These are phyloP conservation scores for Tylopilus cervinicoccineus DNA, from an alignment of 768 basidiomycete genomes.

Conservation along the genomic window DNA sequence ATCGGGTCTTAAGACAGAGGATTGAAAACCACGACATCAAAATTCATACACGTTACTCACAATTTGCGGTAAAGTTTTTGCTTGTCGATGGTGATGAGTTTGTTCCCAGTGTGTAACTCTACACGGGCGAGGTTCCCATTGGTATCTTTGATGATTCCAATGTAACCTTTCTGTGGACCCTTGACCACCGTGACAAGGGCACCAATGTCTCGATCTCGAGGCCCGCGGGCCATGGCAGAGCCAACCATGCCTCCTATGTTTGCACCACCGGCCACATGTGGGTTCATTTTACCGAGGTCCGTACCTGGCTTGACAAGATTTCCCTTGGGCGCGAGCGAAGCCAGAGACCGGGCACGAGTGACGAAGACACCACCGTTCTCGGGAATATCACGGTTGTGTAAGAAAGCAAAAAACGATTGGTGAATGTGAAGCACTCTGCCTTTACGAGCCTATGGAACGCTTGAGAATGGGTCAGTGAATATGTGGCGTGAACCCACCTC, in stretches of 20 bases:
- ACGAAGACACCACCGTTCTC: slow-evolving; percentile 97
- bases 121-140: slow-evolving; percentile 85
- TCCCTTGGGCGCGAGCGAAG: slow-evolving; percentile 84
- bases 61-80: slow-evolving; percentile 67
- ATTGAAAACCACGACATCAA: slow-evolving; percentile 6
- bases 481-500: slow-evolving; percentile 50
- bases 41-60: slow-evolving; percentile 42
- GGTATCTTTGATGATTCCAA: slow-evolving; percentile 92
- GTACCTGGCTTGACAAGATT: slow-evolving; percentile 59
- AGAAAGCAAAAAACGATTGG: slow-evolving; percentile 90
- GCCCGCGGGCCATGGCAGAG: slow-evolving; percentile 77
- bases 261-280: slow-evolving; percentile 54
- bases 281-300: slow-evolving; percentile 92
- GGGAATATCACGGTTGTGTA: slow-evolving; percentile 84
- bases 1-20: slow-evolving; percentile 41
- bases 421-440: slow-evolving; percentile 92
- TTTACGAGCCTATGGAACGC: slow-evolving; percentile 58
- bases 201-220: slow-evolving; percentile 81
- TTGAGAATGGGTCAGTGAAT: background rate
- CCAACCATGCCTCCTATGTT: slow-evolving; percentile 74
- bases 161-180: slow-evolving; percentile 87
- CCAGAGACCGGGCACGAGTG: slow-evolving; percentile 76
- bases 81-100: slow-evolving; percentile 83
- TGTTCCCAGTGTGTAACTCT: slow-evolving; percentile 86
- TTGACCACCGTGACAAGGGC: slow-evolving; percentile 74